Conservation (phyloP, 257 asterid species). For the Ballota nigra region DNA sequence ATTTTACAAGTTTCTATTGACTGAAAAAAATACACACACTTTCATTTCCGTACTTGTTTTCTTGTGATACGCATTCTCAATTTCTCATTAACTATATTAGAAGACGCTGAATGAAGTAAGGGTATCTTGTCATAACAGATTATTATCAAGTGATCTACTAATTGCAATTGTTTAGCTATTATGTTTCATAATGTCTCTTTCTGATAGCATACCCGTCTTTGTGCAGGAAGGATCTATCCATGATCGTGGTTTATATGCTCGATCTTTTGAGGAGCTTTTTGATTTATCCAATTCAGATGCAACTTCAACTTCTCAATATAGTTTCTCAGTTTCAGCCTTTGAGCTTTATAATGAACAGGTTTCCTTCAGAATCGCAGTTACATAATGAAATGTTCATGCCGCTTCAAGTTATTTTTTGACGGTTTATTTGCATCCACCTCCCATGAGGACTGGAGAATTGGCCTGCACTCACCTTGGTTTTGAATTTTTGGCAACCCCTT, state of each 20-base stretch:
- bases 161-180: neutral
- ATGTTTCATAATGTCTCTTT: constrained; percentile 13
- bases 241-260: constrained; percentile 95
- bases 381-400: constrained; percentile 7
- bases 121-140: constrained; percentile 6
- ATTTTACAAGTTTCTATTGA: constrained; percentile 9
- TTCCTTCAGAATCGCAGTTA: constrained; percentile 20
- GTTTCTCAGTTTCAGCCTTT: constrained; percentile 80
- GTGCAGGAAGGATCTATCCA: constrained; percentile 98
- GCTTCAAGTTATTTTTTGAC: constrained; percentile 10
- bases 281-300: constrained; percentile 94
- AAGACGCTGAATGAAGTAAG: constrained; percentile 7
- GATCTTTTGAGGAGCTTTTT: constrained; percentile 97
- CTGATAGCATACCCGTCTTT: constrained; percentile 26
- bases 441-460: constrained; percentile 4
- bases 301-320: constrained; percentile 74
- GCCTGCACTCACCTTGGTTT: constrained; percentile 3
- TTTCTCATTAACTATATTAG: neutral
- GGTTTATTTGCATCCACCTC: constrained; percentile 18
- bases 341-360: constrained; percentile 97
- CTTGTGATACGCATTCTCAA: neutral
- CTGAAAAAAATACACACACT: constrained; percentile 10
- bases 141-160: constrained; percentile 5
- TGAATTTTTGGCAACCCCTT: constrained; percentile 3
- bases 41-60: neutral